phyloP scores from a whole-genome alignment of 352 stramenopile species.

The Halophytophthora polymorphica region DNA sequence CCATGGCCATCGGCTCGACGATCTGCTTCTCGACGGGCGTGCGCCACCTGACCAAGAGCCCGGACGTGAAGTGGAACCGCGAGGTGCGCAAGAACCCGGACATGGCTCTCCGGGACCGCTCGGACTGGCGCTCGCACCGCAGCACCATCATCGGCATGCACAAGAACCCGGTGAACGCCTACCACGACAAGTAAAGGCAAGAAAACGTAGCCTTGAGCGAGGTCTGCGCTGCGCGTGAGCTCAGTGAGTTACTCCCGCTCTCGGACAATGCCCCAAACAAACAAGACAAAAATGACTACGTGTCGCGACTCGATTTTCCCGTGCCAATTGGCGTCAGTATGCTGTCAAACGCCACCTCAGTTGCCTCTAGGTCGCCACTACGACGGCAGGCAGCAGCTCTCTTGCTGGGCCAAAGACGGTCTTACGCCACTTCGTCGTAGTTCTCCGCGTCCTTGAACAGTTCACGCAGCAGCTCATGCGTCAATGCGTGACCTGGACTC shows the following conservation, averaged over 20 bases:
- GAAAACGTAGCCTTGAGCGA: background rate
- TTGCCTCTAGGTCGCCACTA: too few species aligned
- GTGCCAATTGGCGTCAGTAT: too few species aligned
- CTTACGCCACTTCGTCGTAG: constrained; percentile 31
- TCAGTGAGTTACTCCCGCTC: too few species aligned
- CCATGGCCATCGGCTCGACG: constrained; percentile 31
- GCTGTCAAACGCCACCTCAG: too few species aligned
- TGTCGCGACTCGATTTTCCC: background rate
- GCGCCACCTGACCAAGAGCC: constrained; percentile 49
- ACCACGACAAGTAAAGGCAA: constrained; percentile 26
- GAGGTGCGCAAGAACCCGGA: constrained; percentile 55
- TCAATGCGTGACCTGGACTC: constrained; percentile 63
- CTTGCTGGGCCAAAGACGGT: background rate
- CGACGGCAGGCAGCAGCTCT: too few species aligned
- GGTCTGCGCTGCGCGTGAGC: too few species aligned
- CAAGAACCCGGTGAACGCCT: constrained; percentile 42
- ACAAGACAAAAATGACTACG: background rate
- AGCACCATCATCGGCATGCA: constrained; percentile 34
- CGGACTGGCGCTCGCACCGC: constrained; percentile 53
- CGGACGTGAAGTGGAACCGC: constrained; percentile 64
- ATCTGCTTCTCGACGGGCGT: constrained; percentile 40
- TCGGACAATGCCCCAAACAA: too few species aligned
- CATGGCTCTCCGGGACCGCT: constrained; percentile 36
- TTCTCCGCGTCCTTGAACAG: constrained; percentile 45
- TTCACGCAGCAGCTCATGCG: constrained; percentile 48